Conservation (phyloP, 2,329 filamentous ascomycete genomes). For the Leptographium flavum region DNA sequence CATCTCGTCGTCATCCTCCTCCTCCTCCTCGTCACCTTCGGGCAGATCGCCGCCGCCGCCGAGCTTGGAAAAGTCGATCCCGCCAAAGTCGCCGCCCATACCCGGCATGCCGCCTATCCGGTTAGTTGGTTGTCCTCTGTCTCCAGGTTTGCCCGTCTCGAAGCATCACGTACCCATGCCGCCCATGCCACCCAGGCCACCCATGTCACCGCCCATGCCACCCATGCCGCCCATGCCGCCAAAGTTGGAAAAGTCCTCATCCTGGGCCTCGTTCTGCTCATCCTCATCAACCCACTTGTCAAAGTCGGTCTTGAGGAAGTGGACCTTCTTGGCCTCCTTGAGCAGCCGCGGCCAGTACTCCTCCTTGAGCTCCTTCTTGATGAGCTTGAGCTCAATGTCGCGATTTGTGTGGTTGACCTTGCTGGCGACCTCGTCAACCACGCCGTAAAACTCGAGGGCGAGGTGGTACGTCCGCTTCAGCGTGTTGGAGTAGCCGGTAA, state of each 20-base stretch:
- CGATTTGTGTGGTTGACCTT: conserved; percentile 81
- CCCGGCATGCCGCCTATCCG: conserved; percentile 7
- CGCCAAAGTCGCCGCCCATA: conserved; percentile 51
- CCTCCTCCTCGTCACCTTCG: conserved; percentile 34
- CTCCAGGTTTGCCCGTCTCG: too few species aligned
- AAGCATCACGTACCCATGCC: conserved; percentile 15
- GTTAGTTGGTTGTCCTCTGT: too few species aligned
- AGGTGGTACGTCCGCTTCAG: conserved; percentile 82
- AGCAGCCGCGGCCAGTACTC: conserved; percentile 93
- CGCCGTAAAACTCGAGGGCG: conserved; percentile 73
- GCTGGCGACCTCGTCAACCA: conserved; percentile 75
- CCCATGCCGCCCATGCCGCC: conserved; percentile 40
- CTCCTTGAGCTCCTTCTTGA: conserved; percentile 92
- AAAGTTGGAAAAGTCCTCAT: conserved; percentile 63
- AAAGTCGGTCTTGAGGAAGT: conserved; percentile 94
- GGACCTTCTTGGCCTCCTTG: conserved; percentile 77
- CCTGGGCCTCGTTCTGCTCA: conserved; percentile 81
- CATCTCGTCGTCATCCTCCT: conserved; percentile 67
- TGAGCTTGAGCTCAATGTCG: conserved; percentile 78
- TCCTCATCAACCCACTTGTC: conserved; percentile 99
- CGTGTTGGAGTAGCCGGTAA: conserved; percentile 68
- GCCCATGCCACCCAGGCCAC: conserved; percentile 39
- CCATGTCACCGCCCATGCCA: conserved; percentile 38
- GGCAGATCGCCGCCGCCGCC: conserved; percentile 36
- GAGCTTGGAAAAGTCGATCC: conserved; percentile 91